These are phyloP conservation scores for Phytophthora pisi DNA, from an alignment of 352 stramenopile genomes.

Conservation along the genomic window DNA sequence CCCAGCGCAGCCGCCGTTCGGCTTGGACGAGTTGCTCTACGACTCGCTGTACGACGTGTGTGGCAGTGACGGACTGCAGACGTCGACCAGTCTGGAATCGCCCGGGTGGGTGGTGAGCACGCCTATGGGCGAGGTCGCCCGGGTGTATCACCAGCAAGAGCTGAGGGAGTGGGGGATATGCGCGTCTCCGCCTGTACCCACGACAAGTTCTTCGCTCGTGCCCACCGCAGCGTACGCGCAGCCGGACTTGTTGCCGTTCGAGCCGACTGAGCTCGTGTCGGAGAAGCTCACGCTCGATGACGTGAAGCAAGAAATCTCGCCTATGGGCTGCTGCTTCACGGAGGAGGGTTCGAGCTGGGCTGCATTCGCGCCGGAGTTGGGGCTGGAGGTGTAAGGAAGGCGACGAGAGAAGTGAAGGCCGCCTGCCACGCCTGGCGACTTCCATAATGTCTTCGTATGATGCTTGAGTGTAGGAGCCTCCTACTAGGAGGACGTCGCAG, in stretches of 20 bases:
- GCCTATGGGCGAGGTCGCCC: constrained; percentile 23
- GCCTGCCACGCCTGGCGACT: too few species aligned
- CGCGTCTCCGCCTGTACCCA: constrained; percentile 8
- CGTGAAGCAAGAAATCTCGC: constrained; percentile 16
- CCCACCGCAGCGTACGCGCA: not conserved
- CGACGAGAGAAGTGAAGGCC: too few species aligned
- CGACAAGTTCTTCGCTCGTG: not conserved
- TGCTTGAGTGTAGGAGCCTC: too few species aligned
- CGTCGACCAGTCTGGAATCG: not conserved
- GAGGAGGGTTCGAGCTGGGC: not conserved
- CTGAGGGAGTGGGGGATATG: constrained; percentile 21
- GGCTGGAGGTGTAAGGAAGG: constrained; percentile 26
- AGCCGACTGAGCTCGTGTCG: constrained; percentile 9
- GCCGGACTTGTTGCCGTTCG: constrained; percentile 11
- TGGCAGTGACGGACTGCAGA: constrained; percentile 4
- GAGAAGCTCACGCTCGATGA: constrained; percentile 9
- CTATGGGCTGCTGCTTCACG: constrained; percentile 11
- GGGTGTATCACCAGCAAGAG: constrained; percentile 20
- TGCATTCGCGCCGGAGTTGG: constrained; percentile 10
- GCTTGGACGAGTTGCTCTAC: constrained; percentile 34
- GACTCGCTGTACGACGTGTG: constrained; percentile 33
- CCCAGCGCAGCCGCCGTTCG: constrained; percentile 30
- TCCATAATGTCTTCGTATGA: too few species aligned
- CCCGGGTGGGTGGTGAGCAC: constrained; percentile 19
- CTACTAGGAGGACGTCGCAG: too few species aligned